Evolutionary conservation across 768 basidiomycete genomes (phyloP).

Genomic region (Russula foetens): DNA sequence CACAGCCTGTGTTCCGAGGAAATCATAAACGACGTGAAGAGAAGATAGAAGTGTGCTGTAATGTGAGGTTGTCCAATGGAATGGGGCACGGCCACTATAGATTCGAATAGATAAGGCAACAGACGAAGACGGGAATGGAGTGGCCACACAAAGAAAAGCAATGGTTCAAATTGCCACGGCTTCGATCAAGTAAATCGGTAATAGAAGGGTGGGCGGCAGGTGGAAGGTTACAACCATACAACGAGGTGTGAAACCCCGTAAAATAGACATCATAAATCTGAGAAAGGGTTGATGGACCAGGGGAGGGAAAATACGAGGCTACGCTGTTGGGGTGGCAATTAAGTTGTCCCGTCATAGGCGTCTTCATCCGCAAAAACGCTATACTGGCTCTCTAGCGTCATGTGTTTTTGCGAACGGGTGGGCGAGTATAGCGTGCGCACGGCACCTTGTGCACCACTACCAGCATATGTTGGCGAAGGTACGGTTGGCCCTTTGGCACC

Average conservation of each 20-base stretch:
- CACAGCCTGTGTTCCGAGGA: background rate
- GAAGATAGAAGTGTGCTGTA: background rate
- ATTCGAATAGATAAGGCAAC: background rate
- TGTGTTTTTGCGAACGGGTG: conserved; percentile 19
- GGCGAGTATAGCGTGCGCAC: conserved; percentile 31
- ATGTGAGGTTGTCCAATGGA: background rate
- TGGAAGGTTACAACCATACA: conserved; percentile 4
- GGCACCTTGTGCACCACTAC: conserved; percentile 23
- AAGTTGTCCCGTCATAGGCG: conserved; percentile 24
- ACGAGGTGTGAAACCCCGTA: background rate
- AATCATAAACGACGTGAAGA: conserved; percentile 2
- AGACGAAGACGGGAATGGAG: background rate
- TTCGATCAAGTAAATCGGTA: background rate
- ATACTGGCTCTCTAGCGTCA: conserved; percentile 25
- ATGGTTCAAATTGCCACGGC: background rate
- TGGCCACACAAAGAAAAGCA: background rate
- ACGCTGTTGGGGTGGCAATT: background rate
- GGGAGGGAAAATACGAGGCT: background rate
- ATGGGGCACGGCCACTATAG: background rate
- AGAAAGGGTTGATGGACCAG: background rate
- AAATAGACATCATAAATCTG: background rate
- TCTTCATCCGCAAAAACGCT: conserved; percentile 23
- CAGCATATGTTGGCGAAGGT: conserved; percentile 24
- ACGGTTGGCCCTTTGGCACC: conserved; percentile 19
- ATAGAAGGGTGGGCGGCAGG: background rate